Evolutionary conservation across 2,329 filamentous ascomycete genomes (phyloP), one percentile per base, ranked within the genome.

Genomic region (Echinosphaeria canescens): DNA sequence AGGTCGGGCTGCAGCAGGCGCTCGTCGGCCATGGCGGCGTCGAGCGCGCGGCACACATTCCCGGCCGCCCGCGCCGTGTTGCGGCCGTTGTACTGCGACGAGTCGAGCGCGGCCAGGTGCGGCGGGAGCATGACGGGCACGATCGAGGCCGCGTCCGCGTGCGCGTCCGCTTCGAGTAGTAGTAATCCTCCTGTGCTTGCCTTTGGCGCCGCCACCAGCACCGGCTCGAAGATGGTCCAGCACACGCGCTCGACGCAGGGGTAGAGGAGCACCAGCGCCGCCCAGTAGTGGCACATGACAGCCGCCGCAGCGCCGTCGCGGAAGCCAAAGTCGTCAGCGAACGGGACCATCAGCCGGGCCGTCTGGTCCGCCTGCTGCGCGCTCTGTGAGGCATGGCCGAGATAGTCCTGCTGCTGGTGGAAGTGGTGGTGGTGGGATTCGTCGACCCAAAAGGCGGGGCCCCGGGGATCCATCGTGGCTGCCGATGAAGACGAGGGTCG

Each of bases 211-310:
- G n/a, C n/a, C n/a, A n/a, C n/a, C 9, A 54, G 33, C 12, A 52
- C 49, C 0, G 55, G 49, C 30, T 59, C 47, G 32, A 51, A 53
- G 24, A 60, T 47, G 30, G 44, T 41, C 15, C 46, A 42, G 30
- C 62, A 48, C 11, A 68, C 41, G n/a, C 38, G 36, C 30, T 53
- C 51, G 22, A 65, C 49, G 34, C 51, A 58, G 7, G 50, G 54
- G 32, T 57, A 53, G 24, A 68, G 51, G 10, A 55, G 34, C 15
- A 65, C 45, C 24, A 60, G 51, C 2, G 52, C 41, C 32, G 57
- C 50, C 62, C 62, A 67, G 39, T 62, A 65, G 37, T 60, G 57
- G 10, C 62, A 39, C 33, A 65, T 53, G 24, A 49, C 48, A 16
- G 62, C 33, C 1, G 60, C 55, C 1, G 54, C 49, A 9, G 47